A percentile compares a stretch with the other conserved stretches of the same genome.
Evolutionary conservation across 345 rosid genomes (phyloP).

Genomic region (Raphanus sativus): DNA sequence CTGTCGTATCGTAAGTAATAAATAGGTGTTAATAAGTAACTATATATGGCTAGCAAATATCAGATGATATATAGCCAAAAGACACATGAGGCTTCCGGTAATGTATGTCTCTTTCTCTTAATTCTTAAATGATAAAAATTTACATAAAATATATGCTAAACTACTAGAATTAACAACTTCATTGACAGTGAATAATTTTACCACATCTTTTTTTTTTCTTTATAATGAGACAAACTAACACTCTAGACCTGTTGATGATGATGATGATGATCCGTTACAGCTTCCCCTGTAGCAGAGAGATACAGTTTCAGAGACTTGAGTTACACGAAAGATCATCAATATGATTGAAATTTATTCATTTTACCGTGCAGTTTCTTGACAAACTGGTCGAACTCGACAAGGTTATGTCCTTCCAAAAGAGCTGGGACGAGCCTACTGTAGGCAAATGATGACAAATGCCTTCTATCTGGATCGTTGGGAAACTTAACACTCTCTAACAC

Average conservation of each 20-base stretch:
- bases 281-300: slow-evolving; percentile 33
- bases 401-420: slow-evolving; percentile 80
- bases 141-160: slow-evolving; percentile 10
- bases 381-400: slow-evolving; percentile 72
- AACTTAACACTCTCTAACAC: slow-evolving; percentile 74
- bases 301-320: slow-evolving; percentile 14
- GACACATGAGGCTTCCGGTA: neutral
- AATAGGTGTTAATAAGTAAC: slow-evolving; percentile 13
- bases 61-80: neutral
- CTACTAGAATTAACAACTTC: slow-evolving; percentile 31
- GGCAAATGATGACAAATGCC: slow-evolving; percentile 69
- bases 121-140: neutral
- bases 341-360: neutral
- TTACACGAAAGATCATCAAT: neutral
- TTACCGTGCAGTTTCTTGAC: slow-evolving; percentile 94
- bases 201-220: slow-evolving; percentile 2
- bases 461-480: slow-evolving; percentile 79
- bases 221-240: slow-evolving; percentile 1
- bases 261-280: slow-evolving; percentile 34
- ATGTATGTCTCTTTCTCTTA: neutral
- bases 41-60: neutral
- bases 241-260: slow-evolving; percentile 33
- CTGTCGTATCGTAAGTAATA: no score
- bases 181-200: slow-evolving; percentile 25
- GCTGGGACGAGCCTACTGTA: slow-evolving; percentile 70